Evolutionary conservation across 2,329 filamentous ascomycete genomes (phyloP).

Genomic region (Colletotrichum caudatum): DNA sequence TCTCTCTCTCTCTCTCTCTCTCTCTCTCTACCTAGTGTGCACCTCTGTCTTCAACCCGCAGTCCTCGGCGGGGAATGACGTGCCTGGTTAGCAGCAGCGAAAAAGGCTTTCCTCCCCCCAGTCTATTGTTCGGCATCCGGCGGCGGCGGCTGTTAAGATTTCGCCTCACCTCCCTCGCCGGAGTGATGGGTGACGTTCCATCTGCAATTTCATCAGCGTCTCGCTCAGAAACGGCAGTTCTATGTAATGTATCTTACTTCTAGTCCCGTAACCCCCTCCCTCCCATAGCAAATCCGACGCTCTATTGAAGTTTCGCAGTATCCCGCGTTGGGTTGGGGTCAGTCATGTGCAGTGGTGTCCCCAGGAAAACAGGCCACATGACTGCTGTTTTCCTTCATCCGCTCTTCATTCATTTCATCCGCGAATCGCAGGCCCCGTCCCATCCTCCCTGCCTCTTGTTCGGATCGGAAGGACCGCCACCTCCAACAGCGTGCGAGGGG

Average conservation of each 20-base stretch:
- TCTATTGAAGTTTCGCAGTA: slow-evolving; percentile 6
- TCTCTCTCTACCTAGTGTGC: neutral
- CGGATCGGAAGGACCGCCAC: slow-evolving; percentile 7
- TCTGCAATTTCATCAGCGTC: neutral
- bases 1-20: too few relatives aligned
- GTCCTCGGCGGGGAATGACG: neutral
- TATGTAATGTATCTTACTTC: neutral
- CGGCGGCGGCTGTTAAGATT: neutral
- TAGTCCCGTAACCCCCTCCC: neutral
- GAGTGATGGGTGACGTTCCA: neutral
- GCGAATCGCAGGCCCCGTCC: slow-evolving; percentile 8
- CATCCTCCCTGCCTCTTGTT: slow-evolving; percentile 15
- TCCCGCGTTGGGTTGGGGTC: slow-evolving; percentile 1
- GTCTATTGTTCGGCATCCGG: neutral
- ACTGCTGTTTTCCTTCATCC: slow-evolving; percentile 29
- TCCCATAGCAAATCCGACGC: neutral
- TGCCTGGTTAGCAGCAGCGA: neutral
- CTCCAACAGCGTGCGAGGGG: slow-evolving; percentile 5
- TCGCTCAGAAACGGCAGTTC: neutral
- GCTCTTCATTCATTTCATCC: slow-evolving; percentile 21
- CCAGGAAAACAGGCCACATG: slow-evolving; percentile 28
- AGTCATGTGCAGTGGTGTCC: slow-evolving; percentile 23
- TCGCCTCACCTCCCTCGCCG: neutral
- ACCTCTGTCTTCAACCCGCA: neutral
- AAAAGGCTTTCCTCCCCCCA: neutral